Evolutionary conservation across 768 basidiomycete species (phyloP), one percentile per base, ranked within the genome.

Genomic region (Panaeolus cyanescens): DNA sequence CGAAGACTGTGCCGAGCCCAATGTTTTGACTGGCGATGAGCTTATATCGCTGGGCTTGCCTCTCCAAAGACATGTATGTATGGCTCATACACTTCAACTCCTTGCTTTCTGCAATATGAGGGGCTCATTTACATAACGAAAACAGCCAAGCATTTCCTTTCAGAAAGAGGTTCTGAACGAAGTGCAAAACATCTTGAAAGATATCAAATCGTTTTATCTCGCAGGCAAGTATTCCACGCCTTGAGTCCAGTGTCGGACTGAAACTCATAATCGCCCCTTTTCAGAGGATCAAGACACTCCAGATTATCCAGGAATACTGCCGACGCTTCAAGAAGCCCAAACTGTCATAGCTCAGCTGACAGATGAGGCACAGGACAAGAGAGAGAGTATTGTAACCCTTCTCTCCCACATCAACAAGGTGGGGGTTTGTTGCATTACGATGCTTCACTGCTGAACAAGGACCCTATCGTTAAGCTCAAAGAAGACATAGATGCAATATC

Each of bases 41-140:
- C 25, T 50, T 22, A 28, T 50, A 50, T 50, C 45, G 4, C 9
- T 50, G 25, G 45, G 45, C 3, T 50, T 50, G 45, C 20, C 72
- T 81, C 1, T 40, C 68, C 1, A 36, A 63, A 1, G 69, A 72
- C 12, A 59, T 79, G 25, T 32, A 65, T 4, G 71, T 60, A 20
- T 1, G 5, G n/a, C n/a, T n/a, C n/a, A n/a, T n/a, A n/a, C n/a
- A n/a, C n/a, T n/a, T n/a, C n/a, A n/a, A n/a, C n/a, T n/a, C n/a
- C n/a, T n/a, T n/a, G n/a, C n/a, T n/a, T n/a, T n/a, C n/a, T n/a
- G 5, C 2, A 65, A 78, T 50, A 9, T 28, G 22, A 13, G 22
- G 19, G 30, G 45, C 12, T 12, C 30, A 9, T 12, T 15, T 13
- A 50, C 10, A n/a, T 28, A 28, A 28, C 25, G 15, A 15, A 15